These are phyloP conservation scores for Veloboletus limbatus DNA, from an alignment of 1,284 basidiomycete species.

Conservation along the genomic window DNA sequence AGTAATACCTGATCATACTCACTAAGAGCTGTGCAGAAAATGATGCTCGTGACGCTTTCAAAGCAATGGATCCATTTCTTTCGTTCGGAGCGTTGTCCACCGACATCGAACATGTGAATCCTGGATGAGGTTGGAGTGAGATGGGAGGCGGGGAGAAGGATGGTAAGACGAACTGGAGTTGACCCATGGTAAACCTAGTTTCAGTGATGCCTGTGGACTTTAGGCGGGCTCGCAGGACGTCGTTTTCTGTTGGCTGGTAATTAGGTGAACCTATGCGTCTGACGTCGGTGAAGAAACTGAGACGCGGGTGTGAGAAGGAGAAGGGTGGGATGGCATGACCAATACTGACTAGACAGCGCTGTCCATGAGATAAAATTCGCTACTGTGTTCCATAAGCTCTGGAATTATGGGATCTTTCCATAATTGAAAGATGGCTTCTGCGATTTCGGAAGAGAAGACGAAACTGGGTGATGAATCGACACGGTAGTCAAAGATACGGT, in stretches of 20 bases:
- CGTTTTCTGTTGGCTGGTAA: slow-evolving; percentile 86
- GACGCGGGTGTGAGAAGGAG: slow-evolving; percentile 1
- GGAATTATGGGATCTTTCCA: slow-evolving; percentile 93
- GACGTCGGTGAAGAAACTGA: slow-evolving; percentile 87
- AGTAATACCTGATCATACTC: slow-evolving; percentile 92
- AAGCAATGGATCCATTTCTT: slow-evolving; percentile 97
- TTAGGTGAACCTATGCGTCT: slow-evolving; percentile 75
- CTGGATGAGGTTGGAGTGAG: slow-evolving; percentile 36
- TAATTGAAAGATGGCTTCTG: slow-evolving; percentile 75
- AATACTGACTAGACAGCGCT: slow-evolving; percentile 81
- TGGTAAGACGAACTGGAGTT: slow-evolving; percentile 65
- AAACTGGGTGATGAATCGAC: slow-evolving; percentile 40
- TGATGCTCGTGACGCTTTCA: slow-evolving; percentile 92
- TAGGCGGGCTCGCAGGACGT: slow-evolving; percentile 85
- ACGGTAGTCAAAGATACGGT: slow-evolving; percentile 61
- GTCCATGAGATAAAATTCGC: slow-evolving; percentile 97
- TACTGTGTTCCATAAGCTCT: slow-evolving; percentile 81
- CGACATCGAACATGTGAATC: slow-evolving; percentile 95
- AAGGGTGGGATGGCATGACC: background rate
- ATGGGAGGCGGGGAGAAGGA: slow-evolving; percentile 48
- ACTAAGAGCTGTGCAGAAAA: slow-evolving; percentile 91
- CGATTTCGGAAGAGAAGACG: slow-evolving; percentile 62
- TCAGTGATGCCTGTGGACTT: slow-evolving; percentile 95
- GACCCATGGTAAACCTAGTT: slow-evolving; percentile 75
- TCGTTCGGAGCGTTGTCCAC: slow-evolving; percentile 89